Evolutionary conservation across 2,329 filamentous ascomycete species (phyloP).

Genomic region (Hymenoscyphus occultus): DNA sequence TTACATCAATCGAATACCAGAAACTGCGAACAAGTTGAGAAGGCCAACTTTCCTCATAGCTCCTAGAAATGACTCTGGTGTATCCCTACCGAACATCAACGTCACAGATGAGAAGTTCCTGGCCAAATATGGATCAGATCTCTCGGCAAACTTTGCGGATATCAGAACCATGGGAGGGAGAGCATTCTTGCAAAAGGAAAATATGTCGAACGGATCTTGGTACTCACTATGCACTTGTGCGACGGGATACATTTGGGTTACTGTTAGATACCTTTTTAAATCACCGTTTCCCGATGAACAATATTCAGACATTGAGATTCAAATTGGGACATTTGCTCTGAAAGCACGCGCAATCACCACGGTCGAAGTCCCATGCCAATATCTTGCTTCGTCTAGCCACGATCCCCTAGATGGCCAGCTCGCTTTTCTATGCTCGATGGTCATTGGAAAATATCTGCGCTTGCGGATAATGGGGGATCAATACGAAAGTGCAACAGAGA

Average conservation of each 20-base stretch:
- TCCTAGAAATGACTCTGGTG: constrained; percentile 28
- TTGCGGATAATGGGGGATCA: constrained; percentile 30
- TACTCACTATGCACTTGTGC: constrained; percentile 32
- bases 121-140: constrained; percentile 29
- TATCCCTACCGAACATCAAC: constrained; percentile 28
- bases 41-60: constrained; percentile 29
- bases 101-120: constrained; percentile 30
- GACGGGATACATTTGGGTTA: constrained; percentile 34
- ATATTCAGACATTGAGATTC: constrained; percentile 26
- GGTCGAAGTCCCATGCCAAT: constrained; percentile 26
- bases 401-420: constrained; percentile 21
- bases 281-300: constrained; percentile 1
- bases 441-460: constrained; percentile 29
- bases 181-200: constrained; percentile 30
- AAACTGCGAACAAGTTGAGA: constrained; percentile 19
- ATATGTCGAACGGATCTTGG: constrained; percentile 21
- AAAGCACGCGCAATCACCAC: constrained; percentile 29
- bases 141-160: constrained; percentile 33
- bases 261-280: constrained; percentile 13
- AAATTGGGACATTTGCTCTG: constrained; percentile 31
- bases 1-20: constrained; percentile 26
- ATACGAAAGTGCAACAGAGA: constrained; percentile 31
- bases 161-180: constrained; percentile 27
- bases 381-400: constrained; percentile 15
- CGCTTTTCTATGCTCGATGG: constrained; percentile 27